phyloP scores from a whole-genome alignment of 2,329 filamentous ascomycete species.

The Cadophora sp. region DNA sequence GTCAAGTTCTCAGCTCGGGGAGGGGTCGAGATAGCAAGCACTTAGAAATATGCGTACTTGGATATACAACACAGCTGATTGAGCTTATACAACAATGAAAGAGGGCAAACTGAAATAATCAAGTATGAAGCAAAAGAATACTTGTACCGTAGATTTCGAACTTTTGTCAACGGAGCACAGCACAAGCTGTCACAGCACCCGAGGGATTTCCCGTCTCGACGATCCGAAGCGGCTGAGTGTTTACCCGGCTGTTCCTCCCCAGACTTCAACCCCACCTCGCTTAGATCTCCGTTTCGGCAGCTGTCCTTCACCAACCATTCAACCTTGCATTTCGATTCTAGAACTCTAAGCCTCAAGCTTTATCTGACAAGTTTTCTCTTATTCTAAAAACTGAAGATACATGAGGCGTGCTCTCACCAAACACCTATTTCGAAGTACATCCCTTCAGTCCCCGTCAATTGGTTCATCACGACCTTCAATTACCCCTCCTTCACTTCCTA shows the following conservation, averaged over 20 bases:
- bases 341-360: background rate
- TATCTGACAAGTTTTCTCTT: background rate
- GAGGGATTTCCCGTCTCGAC: constrained; percentile 4
- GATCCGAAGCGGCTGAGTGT: constrained; percentile 6
- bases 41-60: background rate
- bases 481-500: background rate
- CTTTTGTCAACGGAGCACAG: background rate
- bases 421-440: background rate
- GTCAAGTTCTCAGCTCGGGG: background rate
- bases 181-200: background rate
- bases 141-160: background rate
- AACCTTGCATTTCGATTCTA: constrained; percentile 7
- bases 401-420: background rate
- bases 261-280: constrained; percentile 2
- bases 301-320: background rate
- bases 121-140: background rate
- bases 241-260: background rate
- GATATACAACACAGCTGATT: background rate
- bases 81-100: background rate
- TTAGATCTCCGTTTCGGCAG: background rate
- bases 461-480: background rate
- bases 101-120: background rate
- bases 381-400: background rate
- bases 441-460: background rate
- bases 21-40: background rate